These are phyloP conservation scores for Metschnikowia lachancei DNA, from an alignment of 805 yeast genomes.

Conservation along the genomic window DNA sequence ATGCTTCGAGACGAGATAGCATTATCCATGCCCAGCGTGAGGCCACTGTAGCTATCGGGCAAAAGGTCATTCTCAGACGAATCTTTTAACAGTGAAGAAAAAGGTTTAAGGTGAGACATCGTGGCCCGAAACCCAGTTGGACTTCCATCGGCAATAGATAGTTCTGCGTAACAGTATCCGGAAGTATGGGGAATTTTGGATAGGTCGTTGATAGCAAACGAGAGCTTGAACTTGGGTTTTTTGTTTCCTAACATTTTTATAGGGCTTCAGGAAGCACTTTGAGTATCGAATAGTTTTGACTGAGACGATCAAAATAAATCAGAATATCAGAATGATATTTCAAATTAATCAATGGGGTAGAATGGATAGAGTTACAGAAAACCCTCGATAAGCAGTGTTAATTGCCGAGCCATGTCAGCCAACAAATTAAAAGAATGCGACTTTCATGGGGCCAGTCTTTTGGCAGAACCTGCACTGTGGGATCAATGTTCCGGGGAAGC, in stretches of 20 bases:
- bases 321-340: too few relatives aligned
- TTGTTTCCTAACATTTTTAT: slow-evolving; percentile 20
- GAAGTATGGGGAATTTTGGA: slow-evolving; percentile 80
- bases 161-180: slow-evolving; percentile 64
- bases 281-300: too few relatives aligned
- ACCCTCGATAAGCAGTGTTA: too few relatives aligned
- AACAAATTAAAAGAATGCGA: too few relatives aligned
- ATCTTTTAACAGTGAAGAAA: slow-evolving; percentile 10
- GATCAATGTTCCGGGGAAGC: too few relatives aligned
- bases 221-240: slow-evolving; percentile 62
- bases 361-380: too few relatives aligned
- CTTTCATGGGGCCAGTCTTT: too few relatives aligned
- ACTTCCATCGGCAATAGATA: slow-evolving; percentile 55
- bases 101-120: slow-evolving; percentile 16
- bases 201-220: slow-evolving; percentile 61
- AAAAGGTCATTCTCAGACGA: not conserved
- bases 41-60: slow-evolving; percentile 1
- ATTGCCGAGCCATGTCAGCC: too few relatives aligned
- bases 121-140: slow-evolving; percentile 16
- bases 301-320: too few relatives aligned
- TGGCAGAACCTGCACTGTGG: too few relatives aligned
- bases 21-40: not conserved
- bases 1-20: slow-evolving; percentile 24
- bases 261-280: not conserved
- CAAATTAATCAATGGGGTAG: too few relatives aligned